A percentile compares a stretch with the other conserved stretches of the same genome.
These are phyloP conservation scores for Entoloma clypeatum DNA, from an alignment of 1,284 basidiomycete species.

Conservation along the genomic window DNA sequence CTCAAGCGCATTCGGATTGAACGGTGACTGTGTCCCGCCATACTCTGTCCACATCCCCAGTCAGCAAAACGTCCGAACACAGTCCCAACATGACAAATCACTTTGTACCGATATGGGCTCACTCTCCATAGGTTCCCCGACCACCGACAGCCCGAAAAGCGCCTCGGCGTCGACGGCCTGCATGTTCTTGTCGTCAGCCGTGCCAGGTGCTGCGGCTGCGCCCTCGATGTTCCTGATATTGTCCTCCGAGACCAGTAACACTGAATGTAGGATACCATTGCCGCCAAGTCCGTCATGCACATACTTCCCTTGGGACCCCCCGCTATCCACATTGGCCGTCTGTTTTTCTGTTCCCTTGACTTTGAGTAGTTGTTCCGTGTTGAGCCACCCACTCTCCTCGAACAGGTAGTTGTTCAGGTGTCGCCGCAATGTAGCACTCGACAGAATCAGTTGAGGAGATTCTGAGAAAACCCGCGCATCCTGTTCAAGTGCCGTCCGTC, in stretches of 20 bases:
- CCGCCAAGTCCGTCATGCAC: conserved; percentile 26
- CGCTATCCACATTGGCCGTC: conserved; percentile 1
- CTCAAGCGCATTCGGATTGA: conserved; percentile 56
- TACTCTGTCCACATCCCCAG: conserved; percentile 35
- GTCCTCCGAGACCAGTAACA: conserved; percentile 54
- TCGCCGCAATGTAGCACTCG: conserved; percentile 64
- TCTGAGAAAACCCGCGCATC: conserved; percentile 14
- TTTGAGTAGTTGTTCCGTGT: conserved; percentile 41
- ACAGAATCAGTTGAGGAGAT: conserved; percentile 57
- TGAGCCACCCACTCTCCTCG: conserved; percentile 53
- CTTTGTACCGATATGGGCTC: conserved; percentile 24
- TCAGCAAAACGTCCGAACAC: conserved; percentile 13
- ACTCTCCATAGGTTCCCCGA: conserved; percentile 15
- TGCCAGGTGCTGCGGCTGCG: conserved; percentile 23
- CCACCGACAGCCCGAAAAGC: conserved; percentile 16
- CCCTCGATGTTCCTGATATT: conserved; percentile 51
- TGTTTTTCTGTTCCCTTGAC: conserved; percentile 31
- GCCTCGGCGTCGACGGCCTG: conserved; percentile 17
- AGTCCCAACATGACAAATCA: conserved; percentile 18
- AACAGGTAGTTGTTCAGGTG: conserved; percentile 51
- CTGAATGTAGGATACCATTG: conserved; percentile 49
- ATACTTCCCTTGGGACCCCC: conserved; percentile 4
- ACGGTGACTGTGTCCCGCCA: conserved; percentile 43
- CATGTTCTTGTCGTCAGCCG: conserved; percentile 11
- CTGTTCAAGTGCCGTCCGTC: conserved; percentile 20